A percentile compares a stretch with the other conserved stretches of the same genome.
These are phyloP conservation scores for Flammula alnicola DNA, from an alignment of 1,284 basidiomycete genomes.

Conservation along the genomic window DNA sequence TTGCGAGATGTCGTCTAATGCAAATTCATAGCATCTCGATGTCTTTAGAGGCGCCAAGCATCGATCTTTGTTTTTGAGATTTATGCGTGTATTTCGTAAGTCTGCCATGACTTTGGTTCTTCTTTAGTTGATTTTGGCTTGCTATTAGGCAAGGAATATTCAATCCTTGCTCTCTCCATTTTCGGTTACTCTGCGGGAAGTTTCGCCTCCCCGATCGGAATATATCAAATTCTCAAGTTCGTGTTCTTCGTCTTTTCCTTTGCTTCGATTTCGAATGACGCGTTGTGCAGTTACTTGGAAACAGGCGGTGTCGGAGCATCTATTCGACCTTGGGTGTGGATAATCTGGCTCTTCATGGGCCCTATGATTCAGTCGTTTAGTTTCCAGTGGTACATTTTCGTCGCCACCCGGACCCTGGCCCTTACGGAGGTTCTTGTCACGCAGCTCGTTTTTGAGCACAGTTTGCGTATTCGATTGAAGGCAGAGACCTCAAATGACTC, in stretches of 20 bases:
- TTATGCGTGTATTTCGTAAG: conserved; percentile 19
- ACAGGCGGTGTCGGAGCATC: conserved; percentile 13
- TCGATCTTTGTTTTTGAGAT: conserved; percentile 14
- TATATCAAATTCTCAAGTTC: conserved; percentile 16
- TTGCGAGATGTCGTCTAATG: not conserved
- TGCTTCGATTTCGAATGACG: not conserved
- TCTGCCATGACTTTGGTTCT: not conserved
- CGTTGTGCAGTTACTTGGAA: conserved; percentile 26
- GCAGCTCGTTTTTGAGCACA: conserved; percentile 13
- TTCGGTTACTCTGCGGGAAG: conserved; percentile 12
- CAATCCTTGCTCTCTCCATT: conserved; percentile 6
- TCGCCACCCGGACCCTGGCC: conserved; percentile 50
- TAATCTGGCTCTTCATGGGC: conserved; percentile 63
- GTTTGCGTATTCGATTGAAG: conserved; percentile 33
- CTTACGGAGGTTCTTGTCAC: conserved; percentile 53
- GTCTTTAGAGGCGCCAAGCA: conserved; percentile 27
- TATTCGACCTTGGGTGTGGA: conserved; percentile 65
- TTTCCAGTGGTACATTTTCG: conserved; percentile 49
- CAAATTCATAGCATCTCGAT: conserved; percentile 42
- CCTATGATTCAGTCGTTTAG: conserved; percentile 37
- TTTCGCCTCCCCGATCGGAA: conserved; percentile 15
- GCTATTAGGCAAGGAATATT: conserved; percentile 15
- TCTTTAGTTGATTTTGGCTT: not conserved
- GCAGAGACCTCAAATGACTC: conserved; percentile 35
- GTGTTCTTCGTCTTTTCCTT: conserved; percentile 8